phyloP scores from a whole-genome alignment of 441 rosid species.

The Macaranga tanarius region DNA sequence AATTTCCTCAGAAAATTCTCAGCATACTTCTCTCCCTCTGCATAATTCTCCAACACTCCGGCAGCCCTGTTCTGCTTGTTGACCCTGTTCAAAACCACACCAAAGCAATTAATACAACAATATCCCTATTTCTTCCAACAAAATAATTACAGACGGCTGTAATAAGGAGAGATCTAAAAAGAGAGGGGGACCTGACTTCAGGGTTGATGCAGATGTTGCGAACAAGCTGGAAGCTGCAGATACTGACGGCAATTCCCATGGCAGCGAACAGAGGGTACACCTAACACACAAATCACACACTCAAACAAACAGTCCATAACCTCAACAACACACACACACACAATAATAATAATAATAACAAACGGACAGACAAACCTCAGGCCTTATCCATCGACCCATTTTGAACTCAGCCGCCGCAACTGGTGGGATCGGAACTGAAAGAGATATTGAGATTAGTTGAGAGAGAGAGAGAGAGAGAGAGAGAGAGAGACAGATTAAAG shows the following conservation, averaged over 20 bases:
- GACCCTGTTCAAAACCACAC: constrained; percentile 45
- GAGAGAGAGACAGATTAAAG: neutral
- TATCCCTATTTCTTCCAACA: too few relatives aligned
- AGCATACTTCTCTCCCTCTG: constrained; percentile 78
- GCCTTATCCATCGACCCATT: constrained; percentile 89
- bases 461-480: neutral
- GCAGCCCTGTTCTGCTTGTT: constrained; percentile 83
- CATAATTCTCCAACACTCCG: constrained; percentile 79
- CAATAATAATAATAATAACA: neutral
- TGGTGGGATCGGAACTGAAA: neutral
- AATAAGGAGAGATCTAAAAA: neutral
- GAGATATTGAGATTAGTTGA: too few relatives aligned
- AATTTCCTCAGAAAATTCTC: constrained; percentile 68
- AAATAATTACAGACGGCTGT: neutral
- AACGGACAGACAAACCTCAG: constrained; percentile 47
- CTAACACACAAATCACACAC: constrained; percentile 28
- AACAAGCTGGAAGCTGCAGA: constrained; percentile 72
- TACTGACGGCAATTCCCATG: constrained; percentile 79
- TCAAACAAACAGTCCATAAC: neutral
- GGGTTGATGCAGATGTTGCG: constrained; percentile 91
- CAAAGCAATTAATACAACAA: neutral
- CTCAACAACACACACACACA: too few relatives aligned
- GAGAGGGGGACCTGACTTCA: constrained; percentile 78
- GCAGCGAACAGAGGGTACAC: constrained; percentile 95
- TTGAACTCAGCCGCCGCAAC: constrained; percentile 10